Evolutionary conservation across 75 land plant species (phyloP).

Genomic region (Isoetes taiwanensis): DNA sequence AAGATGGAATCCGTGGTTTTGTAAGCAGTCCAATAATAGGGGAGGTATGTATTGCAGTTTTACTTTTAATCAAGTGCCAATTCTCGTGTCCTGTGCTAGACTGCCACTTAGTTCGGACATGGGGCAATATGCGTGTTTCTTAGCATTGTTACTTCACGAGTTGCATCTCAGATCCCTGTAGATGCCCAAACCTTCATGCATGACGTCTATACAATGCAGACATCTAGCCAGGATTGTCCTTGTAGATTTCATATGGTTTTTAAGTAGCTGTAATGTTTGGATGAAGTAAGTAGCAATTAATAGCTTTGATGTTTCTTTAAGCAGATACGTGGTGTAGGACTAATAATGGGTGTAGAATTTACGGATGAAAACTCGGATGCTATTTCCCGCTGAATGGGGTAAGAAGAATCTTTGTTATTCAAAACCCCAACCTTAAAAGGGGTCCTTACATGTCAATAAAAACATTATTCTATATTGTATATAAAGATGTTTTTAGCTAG

Average conservation of each 20-base stretch:
- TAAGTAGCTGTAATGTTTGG: neutral
- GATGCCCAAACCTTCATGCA: too few relatives aligned
- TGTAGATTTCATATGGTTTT: neutral
- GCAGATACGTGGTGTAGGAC: conserved; percentile 84
- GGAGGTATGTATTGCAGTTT: conserved; percentile 40
- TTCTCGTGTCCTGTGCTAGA: too few relatives aligned
- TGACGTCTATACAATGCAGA: too few relatives aligned
- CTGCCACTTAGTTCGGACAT: too few relatives aligned
- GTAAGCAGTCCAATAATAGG: conserved; percentile 82
- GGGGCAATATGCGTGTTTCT: neutral
- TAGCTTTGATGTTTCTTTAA: neutral
- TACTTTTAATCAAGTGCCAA: too few relatives aligned
- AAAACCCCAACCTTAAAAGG: neutral
- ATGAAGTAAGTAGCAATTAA: neutral
- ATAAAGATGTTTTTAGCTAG: neutral
- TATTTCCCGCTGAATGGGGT: conserved; percentile 94
- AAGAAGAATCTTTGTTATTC: conserved; percentile 5
- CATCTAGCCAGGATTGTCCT: too few relatives aligned
- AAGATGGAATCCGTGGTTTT: conserved; percentile 61
- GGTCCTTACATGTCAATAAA: neutral
- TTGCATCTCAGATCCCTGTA: neutral
- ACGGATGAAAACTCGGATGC: conserved; percentile 68
- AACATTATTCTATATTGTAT: neutral
- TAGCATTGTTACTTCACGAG: neutral
- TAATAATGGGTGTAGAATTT: conserved; percentile 78